These are phyloP conservation scores for Byssothecium circinans DNA, from an alignment of 2,329 filamentous ascomycete genomes.

Conservation along the genomic window DNA sequence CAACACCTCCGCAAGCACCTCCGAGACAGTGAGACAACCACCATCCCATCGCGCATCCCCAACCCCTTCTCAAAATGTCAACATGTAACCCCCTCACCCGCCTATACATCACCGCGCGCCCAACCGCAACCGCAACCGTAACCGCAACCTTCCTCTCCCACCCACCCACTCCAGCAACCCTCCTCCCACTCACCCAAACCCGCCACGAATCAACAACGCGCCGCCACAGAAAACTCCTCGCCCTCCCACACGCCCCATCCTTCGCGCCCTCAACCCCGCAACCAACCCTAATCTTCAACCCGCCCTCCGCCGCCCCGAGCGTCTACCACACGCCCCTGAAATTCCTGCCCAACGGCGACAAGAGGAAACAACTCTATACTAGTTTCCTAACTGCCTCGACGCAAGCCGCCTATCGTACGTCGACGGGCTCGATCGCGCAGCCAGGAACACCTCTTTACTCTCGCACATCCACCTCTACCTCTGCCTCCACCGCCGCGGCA, in stretches of 20 bases:
- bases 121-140: constrained; percentile 19
- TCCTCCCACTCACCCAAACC: constrained; percentile 32
- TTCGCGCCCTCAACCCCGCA: constrained; percentile 37
- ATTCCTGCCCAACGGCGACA: constrained; percentile 64
- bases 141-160: too few species aligned
- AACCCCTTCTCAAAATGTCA: constrained; percentile 29
- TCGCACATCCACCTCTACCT: too few species aligned
- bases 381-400: constrained; percentile 29
- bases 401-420: constrained; percentile 21
- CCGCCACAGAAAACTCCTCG: constrained; percentile 51
- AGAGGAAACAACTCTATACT: constrained; percentile 53
- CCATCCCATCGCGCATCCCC: constrained; percentile 7
- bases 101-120: constrained; percentile 18
- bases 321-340: constrained; percentile 66
- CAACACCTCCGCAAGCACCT: constrained; percentile 13
- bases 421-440: constrained; percentile 26
- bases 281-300: constrained; percentile 59
- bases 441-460: constrained; percentile 35
- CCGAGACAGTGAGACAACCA: constrained; percentile 6
- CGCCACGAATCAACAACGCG: constrained; percentile 51
- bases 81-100: constrained; percentile 35
- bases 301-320: constrained; percentile 64
- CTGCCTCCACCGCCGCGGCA: constrained; percentile 29
- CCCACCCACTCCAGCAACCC: too few species aligned
- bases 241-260: constrained; percentile 49